A percentile compares a stretch with the other conserved stretches of the same genome.
Evolutionary conservation across 2,329 filamentous ascomycete species (phyloP).

Genomic region (Colletotrichum noveboracense): DNA sequence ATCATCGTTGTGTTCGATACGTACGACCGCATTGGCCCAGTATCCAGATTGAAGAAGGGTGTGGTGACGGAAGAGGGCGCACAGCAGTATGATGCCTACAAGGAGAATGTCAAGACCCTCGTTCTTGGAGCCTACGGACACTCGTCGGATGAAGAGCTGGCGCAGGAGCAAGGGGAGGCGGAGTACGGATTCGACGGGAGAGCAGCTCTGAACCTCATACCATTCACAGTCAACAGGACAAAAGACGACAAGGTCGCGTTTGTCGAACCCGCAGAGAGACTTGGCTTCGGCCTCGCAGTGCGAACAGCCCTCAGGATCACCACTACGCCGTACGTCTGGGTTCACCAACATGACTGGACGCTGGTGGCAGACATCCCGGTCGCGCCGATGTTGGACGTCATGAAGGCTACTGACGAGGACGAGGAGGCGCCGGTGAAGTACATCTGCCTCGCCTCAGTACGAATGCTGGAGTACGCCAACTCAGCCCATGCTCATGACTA

Average conservation of each 20-base stretch:
- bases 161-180: slow-evolving; percentile 36
- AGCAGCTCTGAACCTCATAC: background rate
- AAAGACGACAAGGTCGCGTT: slow-evolving; percentile 46
- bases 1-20: slow-evolving; percentile 59
- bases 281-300: slow-evolving; percentile 60
- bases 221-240: slow-evolving; percentile 38
- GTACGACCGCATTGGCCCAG: slow-evolving; percentile 50
- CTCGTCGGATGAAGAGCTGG: background rate
- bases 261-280: slow-evolving; percentile 48
- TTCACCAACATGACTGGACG: slow-evolving; percentile 64
- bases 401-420: slow-evolving; percentile 39
- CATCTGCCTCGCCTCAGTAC: slow-evolving; percentile 56
- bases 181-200: slow-evolving; percentile 49
- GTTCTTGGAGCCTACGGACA: slow-evolving; percentile 35
- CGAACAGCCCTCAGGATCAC: slow-evolving; percentile 53
- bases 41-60: slow-evolving; percentile 58
- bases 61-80: slow-evolving; percentile 53
- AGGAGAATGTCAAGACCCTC: slow-evolving; percentile 49
- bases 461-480: slow-evolving; percentile 55
- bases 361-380: slow-evolving; percentile 51
- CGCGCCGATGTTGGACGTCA: slow-evolving; percentile 46
- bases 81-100: slow-evolving; percentile 47
- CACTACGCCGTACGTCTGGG: slow-evolving; percentile 58
- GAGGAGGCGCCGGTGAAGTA: slow-evolving; percentile 50
- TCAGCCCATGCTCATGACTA: slow-evolving; percentile 51